These are phyloP conservation scores for Cryptosporidium tyzzeri DNA, from an alignment of 169 alveolate species.

Conservation along the genomic window DNA sequence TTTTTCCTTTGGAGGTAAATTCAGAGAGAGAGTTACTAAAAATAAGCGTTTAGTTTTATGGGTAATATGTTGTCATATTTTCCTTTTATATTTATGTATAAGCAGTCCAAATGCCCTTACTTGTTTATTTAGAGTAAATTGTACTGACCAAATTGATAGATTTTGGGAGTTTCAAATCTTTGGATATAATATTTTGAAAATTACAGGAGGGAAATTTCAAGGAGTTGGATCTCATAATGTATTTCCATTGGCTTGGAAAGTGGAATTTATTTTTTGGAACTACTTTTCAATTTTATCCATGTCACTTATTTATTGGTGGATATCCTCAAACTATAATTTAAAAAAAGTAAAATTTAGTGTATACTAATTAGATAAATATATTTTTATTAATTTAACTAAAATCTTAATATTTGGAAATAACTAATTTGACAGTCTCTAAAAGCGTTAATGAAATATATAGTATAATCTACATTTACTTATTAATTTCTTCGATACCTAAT, in stretches of 20 bases:
- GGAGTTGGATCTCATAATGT: constrained; percentile 57
- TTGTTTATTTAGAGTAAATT: constrained; percentile 69
- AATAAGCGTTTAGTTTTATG: constrained; percentile 42
- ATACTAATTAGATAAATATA: neutral
- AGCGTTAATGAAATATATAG: neutral
- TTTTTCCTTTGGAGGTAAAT: constrained; percentile 58
- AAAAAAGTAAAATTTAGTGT: constrained; percentile 5
- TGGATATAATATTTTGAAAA: constrained; percentile 17
- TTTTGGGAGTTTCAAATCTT: neutral
- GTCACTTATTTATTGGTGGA: constrained; percentile 70
- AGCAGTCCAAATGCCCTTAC: constrained; percentile 59
- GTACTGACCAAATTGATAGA: constrained; percentile 26
- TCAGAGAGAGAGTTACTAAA: constrained; percentile 60
- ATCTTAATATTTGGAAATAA: neutral
- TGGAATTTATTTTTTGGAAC: constrained; percentile 60
- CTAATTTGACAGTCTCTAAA: neutral
- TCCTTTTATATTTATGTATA: constrained; percentile 1
- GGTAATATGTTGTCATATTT: constrained; percentile 46
- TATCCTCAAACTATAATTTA: constrained; percentile 15
- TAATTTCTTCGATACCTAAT: constrained; percentile 13
- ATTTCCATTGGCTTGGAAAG: constrained; percentile 44
- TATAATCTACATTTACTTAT: neutral
- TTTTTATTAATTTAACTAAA: neutral
- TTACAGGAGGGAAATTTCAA: constrained; percentile 44
- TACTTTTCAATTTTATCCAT: constrained; percentile 23